Conservation (phyloP, 2,329 filamentous ascomycete genomes). For the Paradendryphiella salina region DNA sequence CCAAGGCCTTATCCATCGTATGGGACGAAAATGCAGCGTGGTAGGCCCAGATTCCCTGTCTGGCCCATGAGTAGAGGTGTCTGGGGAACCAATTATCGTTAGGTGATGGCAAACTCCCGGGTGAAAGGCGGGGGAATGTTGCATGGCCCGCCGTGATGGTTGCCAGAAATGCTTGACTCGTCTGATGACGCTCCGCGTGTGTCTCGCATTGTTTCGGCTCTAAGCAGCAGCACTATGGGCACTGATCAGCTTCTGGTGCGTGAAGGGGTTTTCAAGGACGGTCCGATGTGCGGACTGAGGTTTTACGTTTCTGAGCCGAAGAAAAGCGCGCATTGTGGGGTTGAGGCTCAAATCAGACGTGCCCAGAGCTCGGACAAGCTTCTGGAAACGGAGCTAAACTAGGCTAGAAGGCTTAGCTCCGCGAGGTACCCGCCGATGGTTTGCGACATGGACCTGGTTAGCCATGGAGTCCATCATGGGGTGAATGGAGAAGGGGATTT, state of each 20-base stretch:
- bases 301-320: conserved; percentile 18
- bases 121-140: conserved; percentile 18
- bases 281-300: conserved; percentile 9
- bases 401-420: conserved; percentile 11
- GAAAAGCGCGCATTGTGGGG: conserved; percentile 18
- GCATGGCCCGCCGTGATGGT: conserved; percentile 6
- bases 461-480: conserved; percentile 1
- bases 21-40: conserved; percentile 6
- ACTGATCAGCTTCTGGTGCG: conserved; percentile 15
- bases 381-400: conserved; percentile 16
- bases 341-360: conserved; percentile 20
- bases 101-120: conserved; percentile 18
- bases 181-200: not conserved
- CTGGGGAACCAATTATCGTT: conserved; percentile 33
- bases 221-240: conserved; percentile 4
- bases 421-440: conserved; percentile 11
- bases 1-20: conserved; percentile 4
- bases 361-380: conserved; percentile 12
- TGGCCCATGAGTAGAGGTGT: conserved; percentile 2
- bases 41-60: conserved; percentile 7
- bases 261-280: not conserved
- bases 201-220: conserved; percentile 21
- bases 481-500: not conserved
- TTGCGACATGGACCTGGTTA: conserved; percentile 13
- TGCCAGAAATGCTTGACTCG: conserved; percentile 4